A percentile compares a stretch with the other conserved stretches of the same genome.
Evolutionary conservation across 768 basidiomycete genomes (phyloP).

Genomic region (Auricularia sp.): DNA sequence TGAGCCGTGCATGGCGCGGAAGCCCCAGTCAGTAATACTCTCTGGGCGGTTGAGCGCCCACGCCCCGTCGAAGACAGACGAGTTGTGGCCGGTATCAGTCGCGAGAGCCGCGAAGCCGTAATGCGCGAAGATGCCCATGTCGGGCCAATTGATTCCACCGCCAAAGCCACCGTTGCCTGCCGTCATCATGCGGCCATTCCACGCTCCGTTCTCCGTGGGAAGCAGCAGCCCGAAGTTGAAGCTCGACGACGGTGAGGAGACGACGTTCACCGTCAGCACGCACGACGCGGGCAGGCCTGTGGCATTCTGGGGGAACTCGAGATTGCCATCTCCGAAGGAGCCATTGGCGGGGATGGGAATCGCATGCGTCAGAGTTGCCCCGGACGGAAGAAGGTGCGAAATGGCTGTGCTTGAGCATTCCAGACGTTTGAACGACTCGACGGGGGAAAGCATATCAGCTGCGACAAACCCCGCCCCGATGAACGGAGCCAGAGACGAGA

Average conservation of each 20-base stretch:
- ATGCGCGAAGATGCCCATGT: background rate
- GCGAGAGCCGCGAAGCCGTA: background rate
- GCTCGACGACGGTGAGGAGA: background rate
- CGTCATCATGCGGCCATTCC: background rate
- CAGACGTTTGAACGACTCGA: too few species aligned
- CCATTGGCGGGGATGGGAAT: background rate
- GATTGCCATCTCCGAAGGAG: background rate
- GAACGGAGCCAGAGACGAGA: too few species aligned
- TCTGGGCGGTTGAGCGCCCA: conserved; percentile 12
- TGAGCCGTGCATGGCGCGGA: conserved; percentile 19
- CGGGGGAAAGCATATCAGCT: too few species aligned
- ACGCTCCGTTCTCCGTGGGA: background rate
- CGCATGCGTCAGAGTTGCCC: background rate
- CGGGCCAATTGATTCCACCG: background rate
- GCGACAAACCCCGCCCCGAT: too few species aligned
- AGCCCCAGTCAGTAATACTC: conserved; percentile 20
- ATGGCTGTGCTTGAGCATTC: too few species aligned
- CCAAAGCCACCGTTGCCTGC: background rate
- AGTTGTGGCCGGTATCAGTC: background rate
- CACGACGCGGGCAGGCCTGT: background rate
- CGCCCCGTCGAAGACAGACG: background rate
- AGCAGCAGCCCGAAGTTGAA: background rate
- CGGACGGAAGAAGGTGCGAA: too few species aligned
- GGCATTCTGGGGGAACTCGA: background rate
- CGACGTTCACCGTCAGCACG: background rate